Percentiles rank a stretch among this genome's conserved stretches.
These are phyloP conservation scores for Begonia peltatifolia DNA, from an alignment of 306 rosid species.

Conservation along the genomic window DNA sequence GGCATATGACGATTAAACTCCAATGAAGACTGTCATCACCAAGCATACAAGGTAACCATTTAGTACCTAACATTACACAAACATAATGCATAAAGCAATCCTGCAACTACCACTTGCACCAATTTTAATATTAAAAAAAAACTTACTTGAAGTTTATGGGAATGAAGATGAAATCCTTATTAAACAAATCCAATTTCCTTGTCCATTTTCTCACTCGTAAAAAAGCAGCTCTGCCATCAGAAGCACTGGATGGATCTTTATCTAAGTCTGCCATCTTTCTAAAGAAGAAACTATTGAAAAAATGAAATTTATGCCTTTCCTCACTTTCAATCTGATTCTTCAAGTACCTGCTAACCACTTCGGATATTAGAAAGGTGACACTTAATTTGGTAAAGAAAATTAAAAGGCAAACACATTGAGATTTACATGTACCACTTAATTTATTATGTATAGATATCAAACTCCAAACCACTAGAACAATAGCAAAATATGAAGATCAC, in stretches of 20 bases:
- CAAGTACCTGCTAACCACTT: constrained; percentile 43
- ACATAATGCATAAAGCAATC: too few relatives aligned
- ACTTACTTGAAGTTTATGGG: constrained; percentile 88
- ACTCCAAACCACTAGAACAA: not conserved
- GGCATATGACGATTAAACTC: constrained; percentile 87
- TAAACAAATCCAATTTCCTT: constrained; percentile 75
- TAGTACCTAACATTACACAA: not conserved
- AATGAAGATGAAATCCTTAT: constrained; percentile 82
- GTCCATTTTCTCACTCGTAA: constrained; percentile 97
- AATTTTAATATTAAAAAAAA: not conserved
- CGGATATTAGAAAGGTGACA: not conserved
- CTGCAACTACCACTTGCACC: constrained; percentile 11
- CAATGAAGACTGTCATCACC: constrained; percentile 69
- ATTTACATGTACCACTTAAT: not conserved
- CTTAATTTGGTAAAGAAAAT: not conserved
- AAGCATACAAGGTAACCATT: constrained; percentile 8
- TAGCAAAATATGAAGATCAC: too few relatives aligned
- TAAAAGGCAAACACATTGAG: not conserved
- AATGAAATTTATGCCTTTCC: constrained; percentile 66
- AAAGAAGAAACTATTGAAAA: constrained; percentile 94
- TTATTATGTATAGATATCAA: not conserved
- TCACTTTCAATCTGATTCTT: constrained; percentile 59
- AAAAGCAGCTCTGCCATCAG: constrained; percentile 88
- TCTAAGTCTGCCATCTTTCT: constrained; percentile 92
- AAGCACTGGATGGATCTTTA: constrained; percentile 84